These are phyloP conservation scores for Tetragonia tetragonoides DNA, from an alignment of 148 eudicot species.

Conservation along the genomic window DNA sequence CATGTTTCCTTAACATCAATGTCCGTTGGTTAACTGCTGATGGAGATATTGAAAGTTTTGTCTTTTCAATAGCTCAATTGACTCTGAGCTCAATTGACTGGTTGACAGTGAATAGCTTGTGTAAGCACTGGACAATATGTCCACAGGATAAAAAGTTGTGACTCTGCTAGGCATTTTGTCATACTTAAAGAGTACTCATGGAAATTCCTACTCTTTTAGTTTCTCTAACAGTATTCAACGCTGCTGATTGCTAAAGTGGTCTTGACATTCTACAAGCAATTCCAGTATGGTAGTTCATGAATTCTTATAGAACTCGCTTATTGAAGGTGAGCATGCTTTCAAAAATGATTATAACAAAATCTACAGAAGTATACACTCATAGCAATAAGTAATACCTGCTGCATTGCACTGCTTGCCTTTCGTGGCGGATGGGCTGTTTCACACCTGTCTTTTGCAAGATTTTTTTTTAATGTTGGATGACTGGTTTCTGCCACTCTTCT, in stretches of 20 bases:
- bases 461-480: slow-evolving; percentile 20
- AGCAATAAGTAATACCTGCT: slow-evolving; percentile 21
- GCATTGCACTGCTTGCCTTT: slow-evolving; percentile 24
- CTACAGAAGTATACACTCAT: not conserved
- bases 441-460: slow-evolving; percentile 21
- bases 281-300: not conserved
- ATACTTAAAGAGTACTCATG: too few species aligned
- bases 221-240: not conserved
- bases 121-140: too few species aligned
- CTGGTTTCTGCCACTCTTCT: slow-evolving; percentile 31
- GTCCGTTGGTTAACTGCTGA: too few species aligned
- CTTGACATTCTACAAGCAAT: not conserved
- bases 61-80: too few species aligned
- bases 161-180: too few species aligned
- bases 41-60: too few species aligned
- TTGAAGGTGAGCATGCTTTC: not conserved
- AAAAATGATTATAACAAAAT: not conserved
- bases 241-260: not conserved
- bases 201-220: too few species aligned
- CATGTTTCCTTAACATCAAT: too few species aligned
- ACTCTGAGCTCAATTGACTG: too few species aligned
- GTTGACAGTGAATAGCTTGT: too few species aligned
- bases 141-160: too few species aligned
- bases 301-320: not conserved
- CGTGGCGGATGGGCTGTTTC: slow-evolving; percentile 18